Evolutionary conservation across 352 stramenopile species (phyloP).

Genomic region (Phytophthora quininea): DNA sequence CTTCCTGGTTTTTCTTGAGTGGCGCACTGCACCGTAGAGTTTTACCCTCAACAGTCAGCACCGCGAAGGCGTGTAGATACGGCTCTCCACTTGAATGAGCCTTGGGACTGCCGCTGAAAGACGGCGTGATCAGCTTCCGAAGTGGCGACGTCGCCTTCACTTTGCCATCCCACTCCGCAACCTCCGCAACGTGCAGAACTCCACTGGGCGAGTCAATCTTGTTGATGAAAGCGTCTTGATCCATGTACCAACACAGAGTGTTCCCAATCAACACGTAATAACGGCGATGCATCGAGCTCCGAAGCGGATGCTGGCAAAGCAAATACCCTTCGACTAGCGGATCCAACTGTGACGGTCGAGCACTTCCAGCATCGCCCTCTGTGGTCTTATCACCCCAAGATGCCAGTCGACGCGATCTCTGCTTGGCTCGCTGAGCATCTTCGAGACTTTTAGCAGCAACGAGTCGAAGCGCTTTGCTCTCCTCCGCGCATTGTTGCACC

Average conservation of each 20-base stretch:
- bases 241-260: slow-evolving; percentile 83
- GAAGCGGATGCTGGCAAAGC: slow-evolving; percentile 65
- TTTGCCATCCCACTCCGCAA: slow-evolving; percentile 72
- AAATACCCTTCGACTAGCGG: slow-evolving; percentile 75
- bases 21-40: slow-evolving; percentile 67
- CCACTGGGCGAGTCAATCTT: slow-evolving; percentile 57
- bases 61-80: slow-evolving; percentile 57
- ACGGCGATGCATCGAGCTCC: slow-evolving; percentile 68
- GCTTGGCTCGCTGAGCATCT: slow-evolving; percentile 64
- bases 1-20: slow-evolving; percentile 64
- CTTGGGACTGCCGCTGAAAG: slow-evolving; percentile 33
- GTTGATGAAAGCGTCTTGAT: slow-evolving; percentile 62
- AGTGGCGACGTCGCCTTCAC: slow-evolving; percentile 36
- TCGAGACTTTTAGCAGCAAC: slow-evolving; percentile 53
- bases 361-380: slow-evolving; percentile 15
- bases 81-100: slow-evolving; percentile 34
- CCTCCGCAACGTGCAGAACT: slow-evolving; percentile 67
- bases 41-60: slow-evolving; percentile 75
- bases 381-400: slow-evolving; percentile 59
- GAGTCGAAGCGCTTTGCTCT: slow-evolving; percentile 51
- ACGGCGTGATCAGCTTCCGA: slow-evolving; percentile 23
- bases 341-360: slow-evolving; percentile 61
- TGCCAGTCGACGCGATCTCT: slow-evolving; percentile 50
- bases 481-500: slow-evolving; percentile 35
- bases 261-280: slow-evolving; percentile 85